Percentiles rank a stretch among this genome's conserved stretches.
Conservation (phyloP, 768 basidiomycete species). For the Auricularia sp. region DNA sequence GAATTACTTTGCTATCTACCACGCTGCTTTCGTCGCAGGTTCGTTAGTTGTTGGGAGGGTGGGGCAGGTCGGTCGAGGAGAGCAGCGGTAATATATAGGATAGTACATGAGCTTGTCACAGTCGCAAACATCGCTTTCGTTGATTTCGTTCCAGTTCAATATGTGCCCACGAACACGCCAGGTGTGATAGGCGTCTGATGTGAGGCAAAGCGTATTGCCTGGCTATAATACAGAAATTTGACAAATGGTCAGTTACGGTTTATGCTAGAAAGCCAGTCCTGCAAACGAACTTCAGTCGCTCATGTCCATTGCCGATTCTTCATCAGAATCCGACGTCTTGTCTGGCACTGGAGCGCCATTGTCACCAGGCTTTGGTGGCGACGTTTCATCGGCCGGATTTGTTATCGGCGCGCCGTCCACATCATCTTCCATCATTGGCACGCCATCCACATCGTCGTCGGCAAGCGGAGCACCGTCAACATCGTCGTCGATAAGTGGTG, state of each 20-base stretch:
- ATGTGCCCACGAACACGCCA: no score
- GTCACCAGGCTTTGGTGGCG: no score
- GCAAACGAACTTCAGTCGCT: no score
- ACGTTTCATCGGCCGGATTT: no score
- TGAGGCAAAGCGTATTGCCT: neutral
- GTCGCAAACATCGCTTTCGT: neutral
- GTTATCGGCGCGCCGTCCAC: neutral
- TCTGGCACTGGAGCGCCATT: no score
- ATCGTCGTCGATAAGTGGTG: neutral
- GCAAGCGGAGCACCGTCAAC: neutral
- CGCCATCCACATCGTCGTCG: neutral
- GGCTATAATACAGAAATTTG: no score
- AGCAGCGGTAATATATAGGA: slow-evolving; percentile 2
- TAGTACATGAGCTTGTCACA: neutral
- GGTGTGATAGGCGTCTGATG: neutral
- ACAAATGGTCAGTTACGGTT: no score
- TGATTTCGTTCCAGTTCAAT: neutral
- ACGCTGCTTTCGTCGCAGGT: neutral
- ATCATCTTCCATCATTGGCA: neutral
- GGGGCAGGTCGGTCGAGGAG: neutral
- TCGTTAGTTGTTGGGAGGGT: neutral
- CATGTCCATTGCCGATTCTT: no score
- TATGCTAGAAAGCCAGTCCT: no score
- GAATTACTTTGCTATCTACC: neutral
- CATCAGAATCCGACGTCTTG: no score